Conservation (phyloP, 129 eudicot species). For the Centella asiatica region DNA sequence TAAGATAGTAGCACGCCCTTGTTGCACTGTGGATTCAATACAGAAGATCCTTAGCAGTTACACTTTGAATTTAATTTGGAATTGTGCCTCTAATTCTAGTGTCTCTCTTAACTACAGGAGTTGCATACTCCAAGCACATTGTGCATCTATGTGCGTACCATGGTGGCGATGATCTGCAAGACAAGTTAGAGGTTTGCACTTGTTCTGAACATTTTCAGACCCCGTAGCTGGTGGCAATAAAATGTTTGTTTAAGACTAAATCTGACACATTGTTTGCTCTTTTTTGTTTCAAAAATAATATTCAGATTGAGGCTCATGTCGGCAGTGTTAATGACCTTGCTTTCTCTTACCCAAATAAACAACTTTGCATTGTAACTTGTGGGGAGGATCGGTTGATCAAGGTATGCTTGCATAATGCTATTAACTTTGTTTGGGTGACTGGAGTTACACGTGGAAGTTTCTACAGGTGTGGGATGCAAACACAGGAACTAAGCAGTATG, state of each 20-base stretch:
- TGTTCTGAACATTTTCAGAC: constrained; percentile 2
- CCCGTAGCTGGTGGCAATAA: not conserved
- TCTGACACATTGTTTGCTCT: not conserved
- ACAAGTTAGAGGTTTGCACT: constrained; percentile 68
- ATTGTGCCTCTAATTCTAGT: not conserved
- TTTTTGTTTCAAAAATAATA: too few relatives aligned
- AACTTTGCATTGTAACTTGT: constrained; percentile 65
- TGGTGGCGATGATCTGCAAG: constrained; percentile 57
- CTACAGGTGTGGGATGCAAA: constrained; percentile 80
- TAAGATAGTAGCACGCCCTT: not conserved
- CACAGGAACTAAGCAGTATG: constrained; percentile 53
- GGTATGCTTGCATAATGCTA: constrained; percentile 33
- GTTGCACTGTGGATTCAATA: not conserved
- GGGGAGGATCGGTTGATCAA: constrained; percentile 86
- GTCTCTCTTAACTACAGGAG: constrained; percentile 32
- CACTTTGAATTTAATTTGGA: too few relatives aligned
- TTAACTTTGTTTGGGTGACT: not conserved
- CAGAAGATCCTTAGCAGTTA: too few relatives aligned
- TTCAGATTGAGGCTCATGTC: constrained; percentile 90
- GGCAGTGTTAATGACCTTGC: constrained; percentile 94
- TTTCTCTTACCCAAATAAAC: constrained; percentile 69
- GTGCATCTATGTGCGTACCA: constrained; percentile 65
- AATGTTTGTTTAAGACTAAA: not conserved
- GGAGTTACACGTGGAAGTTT: constrained; percentile 9
- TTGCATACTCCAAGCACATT: constrained; percentile 82